Conservation (phyloP, 1,284 basidiomycete species). For the Polyporus tsugae region DNA sequence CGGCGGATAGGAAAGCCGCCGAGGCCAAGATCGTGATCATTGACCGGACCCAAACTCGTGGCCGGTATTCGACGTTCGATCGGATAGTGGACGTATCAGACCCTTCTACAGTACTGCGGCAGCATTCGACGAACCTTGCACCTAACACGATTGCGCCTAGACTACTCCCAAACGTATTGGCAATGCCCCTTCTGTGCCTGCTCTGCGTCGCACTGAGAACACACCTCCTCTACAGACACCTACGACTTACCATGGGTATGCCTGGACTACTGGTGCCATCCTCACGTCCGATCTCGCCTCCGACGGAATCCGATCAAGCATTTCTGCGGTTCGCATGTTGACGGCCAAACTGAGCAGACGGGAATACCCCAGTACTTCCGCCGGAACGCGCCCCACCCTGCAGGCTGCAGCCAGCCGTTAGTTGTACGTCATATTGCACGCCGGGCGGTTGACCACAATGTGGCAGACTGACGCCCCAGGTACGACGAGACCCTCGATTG, state of each 20-base stretch:
- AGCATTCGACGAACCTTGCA: not conserved
- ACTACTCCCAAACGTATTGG: not conserved
- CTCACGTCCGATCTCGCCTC: not conserved
- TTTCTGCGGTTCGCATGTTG: not conserved
- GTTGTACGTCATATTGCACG: conserved; percentile 10
- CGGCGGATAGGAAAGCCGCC: not conserved
- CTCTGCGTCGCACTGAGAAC: not conserved
- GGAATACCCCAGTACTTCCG: not conserved
- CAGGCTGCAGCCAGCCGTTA: not conserved
- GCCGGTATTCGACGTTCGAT: not conserved
- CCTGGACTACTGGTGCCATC: not conserved
- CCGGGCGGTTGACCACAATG: not conserved
- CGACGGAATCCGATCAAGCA: not conserved
- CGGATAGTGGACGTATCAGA: not conserved
- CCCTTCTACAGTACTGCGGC: not conserved
- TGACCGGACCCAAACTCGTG: not conserved
- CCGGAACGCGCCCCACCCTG: not conserved
- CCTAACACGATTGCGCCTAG: not conserved
- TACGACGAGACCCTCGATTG: not conserved
- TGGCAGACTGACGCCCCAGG: not conserved
- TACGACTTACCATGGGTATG: not conserved
- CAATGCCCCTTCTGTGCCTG: not conserved
- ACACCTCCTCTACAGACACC: not conserved
- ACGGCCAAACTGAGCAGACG: not conserved
- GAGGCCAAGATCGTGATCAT: not conserved